Conservation (phyloP, 306 rosid species). For the Trifolium repens region DNA sequence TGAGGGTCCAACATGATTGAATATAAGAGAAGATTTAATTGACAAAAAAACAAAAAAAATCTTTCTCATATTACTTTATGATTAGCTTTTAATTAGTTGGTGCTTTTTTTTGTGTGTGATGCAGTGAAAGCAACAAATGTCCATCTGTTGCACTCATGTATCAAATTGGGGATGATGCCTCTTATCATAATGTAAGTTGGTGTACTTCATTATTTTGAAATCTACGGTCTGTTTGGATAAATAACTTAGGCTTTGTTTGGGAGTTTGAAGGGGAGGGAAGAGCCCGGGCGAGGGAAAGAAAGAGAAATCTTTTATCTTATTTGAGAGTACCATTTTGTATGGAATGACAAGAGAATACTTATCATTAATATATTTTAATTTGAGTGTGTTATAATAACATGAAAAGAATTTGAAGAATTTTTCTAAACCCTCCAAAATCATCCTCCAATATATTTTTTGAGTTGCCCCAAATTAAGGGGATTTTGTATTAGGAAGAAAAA, state of each 20-base stretch:
- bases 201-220: not conserved
- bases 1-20: constrained; percentile 20
- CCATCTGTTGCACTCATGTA: constrained; percentile 97
- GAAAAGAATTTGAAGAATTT: too few relatives aligned
- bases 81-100: constrained; percentile 38
- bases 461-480: too few relatives aligned
- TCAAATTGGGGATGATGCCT: constrained; percentile 78
- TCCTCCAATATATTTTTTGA: too few relatives aligned
- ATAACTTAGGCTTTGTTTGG: not conserved
- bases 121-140: constrained; percentile 73
- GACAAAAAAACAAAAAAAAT: not conserved
- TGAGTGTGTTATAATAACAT: too few relatives aligned
- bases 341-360: not conserved
- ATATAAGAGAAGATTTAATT: not conserved
- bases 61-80: constrained; percentile 8
- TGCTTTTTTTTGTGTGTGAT: constrained; percentile 29
- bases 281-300: too few relatives aligned
- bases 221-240: not conserved
- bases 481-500: too few relatives aligned
- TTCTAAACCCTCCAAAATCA: too few relatives aligned
- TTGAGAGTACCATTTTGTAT: too few relatives aligned
- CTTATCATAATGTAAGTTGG: constrained; percentile 78
- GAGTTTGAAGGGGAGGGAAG: not conserved
- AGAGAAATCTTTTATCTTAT: too few relatives aligned
- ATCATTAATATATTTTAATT: not conserved